Percentiles rank a stretch among this genome's conserved stretches.
Evolutionary conservation across 495 filamentous ascomycete genomes (phyloP).

Genomic region (Aspergillus panamensis): DNA sequence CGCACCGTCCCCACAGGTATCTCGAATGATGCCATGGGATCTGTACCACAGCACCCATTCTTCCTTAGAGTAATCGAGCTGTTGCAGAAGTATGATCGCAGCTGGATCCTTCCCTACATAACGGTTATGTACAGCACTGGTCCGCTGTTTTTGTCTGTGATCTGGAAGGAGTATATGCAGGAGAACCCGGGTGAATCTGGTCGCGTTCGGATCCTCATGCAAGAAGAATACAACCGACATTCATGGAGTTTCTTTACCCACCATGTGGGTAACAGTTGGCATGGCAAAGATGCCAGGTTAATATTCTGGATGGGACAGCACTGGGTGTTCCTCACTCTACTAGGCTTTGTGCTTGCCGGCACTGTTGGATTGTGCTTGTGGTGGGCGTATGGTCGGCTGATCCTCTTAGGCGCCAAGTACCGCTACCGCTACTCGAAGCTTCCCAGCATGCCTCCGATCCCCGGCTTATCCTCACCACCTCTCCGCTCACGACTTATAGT

Average conservation of each 20-base stretch:
- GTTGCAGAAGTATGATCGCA: slow-evolving; percentile 66
- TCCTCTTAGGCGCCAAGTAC: slow-evolving; percentile 44
- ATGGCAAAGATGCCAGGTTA: slow-evolving; percentile 65
- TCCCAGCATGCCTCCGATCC: slow-evolving; percentile 26
- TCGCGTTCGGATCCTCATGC: slow-evolving; percentile 56
- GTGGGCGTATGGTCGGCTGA: slow-evolving; percentile 50
- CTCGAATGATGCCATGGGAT: slow-evolving; percentile 85
- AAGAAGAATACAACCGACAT: slow-evolving; percentile 65
- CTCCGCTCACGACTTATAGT: slow-evolving; percentile 35
- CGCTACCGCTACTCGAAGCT: slow-evolving; percentile 43
- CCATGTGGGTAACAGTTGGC: slow-evolving; percentile 73
- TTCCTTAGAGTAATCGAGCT: slow-evolving; percentile 70
- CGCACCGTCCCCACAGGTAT: slow-evolving; percentile 79
- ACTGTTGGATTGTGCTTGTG: slow-evolving; percentile 55
- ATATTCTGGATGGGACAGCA: slow-evolving; percentile 80
- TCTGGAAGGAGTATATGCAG: slow-evolving; percentile 76
- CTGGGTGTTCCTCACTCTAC: slow-evolving; percentile 67
- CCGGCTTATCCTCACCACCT: slow-evolving; percentile 34
- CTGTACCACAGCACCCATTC: slow-evolving; percentile 77
- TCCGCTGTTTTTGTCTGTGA: slow-evolving; percentile 76
- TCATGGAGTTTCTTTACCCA: slow-evolving; percentile 78
- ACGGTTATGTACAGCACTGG: slow-evolving; percentile 88
- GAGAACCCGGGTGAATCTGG: slow-evolving; percentile 35
- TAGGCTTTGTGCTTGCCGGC: slow-evolving; percentile 59
- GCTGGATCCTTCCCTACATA: slow-evolving; percentile 79